Conservation (phyloP, 495 filamentous ascomycete genomes). For the Xylaria bambusicola region DNA sequence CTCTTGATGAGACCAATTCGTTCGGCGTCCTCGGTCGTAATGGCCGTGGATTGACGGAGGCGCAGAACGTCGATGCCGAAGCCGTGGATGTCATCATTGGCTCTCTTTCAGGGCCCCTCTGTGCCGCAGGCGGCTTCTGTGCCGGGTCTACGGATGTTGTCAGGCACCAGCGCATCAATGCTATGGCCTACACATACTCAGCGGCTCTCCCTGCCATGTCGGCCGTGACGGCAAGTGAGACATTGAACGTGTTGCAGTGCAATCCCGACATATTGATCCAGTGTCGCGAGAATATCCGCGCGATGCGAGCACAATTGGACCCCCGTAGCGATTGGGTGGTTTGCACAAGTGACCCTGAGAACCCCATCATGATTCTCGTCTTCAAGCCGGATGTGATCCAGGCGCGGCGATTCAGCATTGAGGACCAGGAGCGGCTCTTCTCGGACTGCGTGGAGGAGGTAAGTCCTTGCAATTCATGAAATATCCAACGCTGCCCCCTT, state of each 20-base stretch:
- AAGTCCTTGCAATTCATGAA: too few relatives aligned
- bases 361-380: constrained; percentile 82
- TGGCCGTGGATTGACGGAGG: constrained; percentile 89
- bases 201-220: constrained; percentile 92
- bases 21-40: constrained; percentile 92
- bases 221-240: constrained; percentile 91
- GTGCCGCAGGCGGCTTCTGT: constrained; percentile 94
- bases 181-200: constrained; percentile 89
- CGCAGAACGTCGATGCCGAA: constrained; percentile 88
- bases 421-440: constrained; percentile 82
- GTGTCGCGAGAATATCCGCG: constrained; percentile 78
- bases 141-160: constrained; percentile 86
- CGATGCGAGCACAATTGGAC: constrained; percentile 84
- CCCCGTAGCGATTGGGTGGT: constrained; percentile 89
- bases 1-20: constrained; percentile 95
- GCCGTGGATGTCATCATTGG: constrained; percentile 96
- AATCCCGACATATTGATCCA: constrained; percentile 74
- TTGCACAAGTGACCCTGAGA: constrained; percentile 80
- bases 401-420: constrained; percentile 63
- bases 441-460: constrained; percentile 96
- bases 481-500: too few relatives aligned
- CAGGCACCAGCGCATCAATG: constrained; percentile 90
- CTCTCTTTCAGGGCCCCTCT: constrained; percentile 80
- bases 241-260: constrained; percentile 77
- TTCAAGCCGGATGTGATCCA: constrained; percentile 80